phyloP scores from a whole-genome alignment of 2,329 filamentous ascomycete species.

The Neoarthrinium moseri region DNA sequence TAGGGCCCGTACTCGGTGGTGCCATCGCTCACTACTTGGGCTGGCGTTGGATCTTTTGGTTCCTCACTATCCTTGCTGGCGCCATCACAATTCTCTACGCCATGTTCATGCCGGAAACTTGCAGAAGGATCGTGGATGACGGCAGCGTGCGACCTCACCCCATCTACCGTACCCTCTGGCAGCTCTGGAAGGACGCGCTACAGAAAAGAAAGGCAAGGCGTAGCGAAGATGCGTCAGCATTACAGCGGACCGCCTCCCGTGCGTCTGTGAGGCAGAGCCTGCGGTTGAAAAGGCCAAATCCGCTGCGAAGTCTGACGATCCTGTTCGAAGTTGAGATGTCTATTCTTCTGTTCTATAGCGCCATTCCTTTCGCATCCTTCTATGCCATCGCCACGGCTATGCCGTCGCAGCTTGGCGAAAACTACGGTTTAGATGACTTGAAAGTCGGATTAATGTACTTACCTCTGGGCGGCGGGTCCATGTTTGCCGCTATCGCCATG shows the following conservation, averaged over 20 bases:
- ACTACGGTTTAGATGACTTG: constrained; percentile 54
- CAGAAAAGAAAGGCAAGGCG: neutral
- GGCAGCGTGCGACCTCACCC: constrained; percentile 35
- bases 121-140: constrained; percentile 41
- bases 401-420: constrained; percentile 29
- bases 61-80: constrained; percentile 20
- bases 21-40: constrained; percentile 41
- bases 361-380: constrained; percentile 32
- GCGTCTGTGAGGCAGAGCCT: constrained; percentile 15
- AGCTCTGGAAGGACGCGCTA: constrained; percentile 18
- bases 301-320: constrained; percentile 31
- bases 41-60: constrained; percentile 25
- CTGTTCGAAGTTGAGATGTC: constrained; percentile 34
- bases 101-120: constrained; percentile 37
- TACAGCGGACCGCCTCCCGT: constrained; percentile 12
- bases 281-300: constrained; percentile 25
- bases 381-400: constrained; percentile 32
- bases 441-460: constrained; percentile 39
- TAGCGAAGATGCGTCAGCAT: constrained; percentile 6
- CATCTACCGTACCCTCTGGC: constrained; percentile 23
- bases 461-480: constrained; percentile 35
- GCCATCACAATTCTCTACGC: constrained; percentile 13
- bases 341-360: constrained; percentile 30
- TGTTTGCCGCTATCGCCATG: constrained; percentile 29
- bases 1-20: constrained; percentile 51